A percentile compares a stretch with the other conserved stretches of the same genome.
Conservation (phyloP, 805 yeast species). For the Ogataea degrootiae region DNA sequence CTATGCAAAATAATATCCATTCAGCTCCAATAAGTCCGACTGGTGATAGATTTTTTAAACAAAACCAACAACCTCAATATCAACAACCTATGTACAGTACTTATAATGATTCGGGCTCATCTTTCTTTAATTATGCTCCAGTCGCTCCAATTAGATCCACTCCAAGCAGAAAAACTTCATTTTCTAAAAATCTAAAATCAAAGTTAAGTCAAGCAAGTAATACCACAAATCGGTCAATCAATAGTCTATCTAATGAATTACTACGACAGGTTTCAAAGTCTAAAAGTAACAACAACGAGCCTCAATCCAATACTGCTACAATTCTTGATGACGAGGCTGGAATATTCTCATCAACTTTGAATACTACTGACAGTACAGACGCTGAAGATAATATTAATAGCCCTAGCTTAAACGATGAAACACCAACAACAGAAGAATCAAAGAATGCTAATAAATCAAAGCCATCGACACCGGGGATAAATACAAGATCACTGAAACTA, state of each 20-base stretch:
- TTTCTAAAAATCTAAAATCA: constrained; percentile 15
- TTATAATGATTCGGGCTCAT: neutral
- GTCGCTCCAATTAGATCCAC: neutral
- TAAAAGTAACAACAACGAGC: neutral
- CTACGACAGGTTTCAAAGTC: too few relatives aligned
- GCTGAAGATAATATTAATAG: neutral
- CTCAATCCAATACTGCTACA: neutral
- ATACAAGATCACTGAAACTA: constrained; percentile 20
- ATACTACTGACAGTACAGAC: neutral
- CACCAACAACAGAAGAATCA: neutral
- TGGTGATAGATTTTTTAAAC: constrained; percentile 3
- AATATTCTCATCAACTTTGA: neutral
- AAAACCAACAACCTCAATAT: neutral
- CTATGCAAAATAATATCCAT: constrained; percentile 6
- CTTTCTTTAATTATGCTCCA: neutral
- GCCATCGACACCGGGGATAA: neutral
- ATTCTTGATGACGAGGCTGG: neutral
- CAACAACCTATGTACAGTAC: neutral
- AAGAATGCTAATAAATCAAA: neutral
- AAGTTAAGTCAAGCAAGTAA: constrained; percentile 13
- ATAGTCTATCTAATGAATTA: constrained; percentile 1
- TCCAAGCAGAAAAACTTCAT: constrained; percentile 7
- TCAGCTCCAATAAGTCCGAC: constrained; percentile 4
- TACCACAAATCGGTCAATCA: constrained; percentile 3
- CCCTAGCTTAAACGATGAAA: neutral